Percentiles rank a stretch among this genome's conserved stretches.
These are phyloP conservation scores for Aspergillus pseudonomiae DNA, from an alignment of 2,329 filamentous ascomycete species.

Conservation along the genomic window DNA sequence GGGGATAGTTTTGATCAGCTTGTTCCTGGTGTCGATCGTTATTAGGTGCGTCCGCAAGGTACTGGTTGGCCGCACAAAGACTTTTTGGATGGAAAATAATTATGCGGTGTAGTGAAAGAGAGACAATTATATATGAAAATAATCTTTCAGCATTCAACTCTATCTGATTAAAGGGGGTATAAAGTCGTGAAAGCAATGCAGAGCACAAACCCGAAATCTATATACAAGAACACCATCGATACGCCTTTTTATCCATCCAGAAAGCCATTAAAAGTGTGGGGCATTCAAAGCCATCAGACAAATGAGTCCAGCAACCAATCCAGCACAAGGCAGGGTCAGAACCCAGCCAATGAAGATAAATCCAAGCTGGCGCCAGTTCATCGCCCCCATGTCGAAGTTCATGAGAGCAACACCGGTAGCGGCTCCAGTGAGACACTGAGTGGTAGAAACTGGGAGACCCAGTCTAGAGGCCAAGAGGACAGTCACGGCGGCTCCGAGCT, in stretches of 20 bases:
- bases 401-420: conserved; percentile 41
- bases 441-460: conserved; percentile 42
- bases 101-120: background rate
- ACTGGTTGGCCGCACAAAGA: background rate
- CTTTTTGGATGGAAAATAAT: background rate
- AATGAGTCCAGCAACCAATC: conserved; percentile 43
- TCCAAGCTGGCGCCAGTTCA: conserved; percentile 50
- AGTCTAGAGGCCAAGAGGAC: conserved; percentile 39
- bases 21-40: background rate
- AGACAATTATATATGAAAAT: background rate
- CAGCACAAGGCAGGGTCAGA: conserved; percentile 48
- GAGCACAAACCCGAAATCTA: background rate
- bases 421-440: conserved; percentile 42
- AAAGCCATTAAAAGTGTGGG: conserved; percentile 32
- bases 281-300: conserved; percentile 48
- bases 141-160: background rate
- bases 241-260: background rate
- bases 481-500: conserved; percentile 47
- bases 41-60: background rate
- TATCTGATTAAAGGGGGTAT: background rate
- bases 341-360: conserved; percentile 52
- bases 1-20: background rate
- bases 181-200: background rate
- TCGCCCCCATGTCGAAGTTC: conserved; percentile 41
- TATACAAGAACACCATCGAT: background rate